Evolutionary conservation across 352 stramenopile genomes (phyloP).

Genomic region (Pythium diclinum): DNA sequence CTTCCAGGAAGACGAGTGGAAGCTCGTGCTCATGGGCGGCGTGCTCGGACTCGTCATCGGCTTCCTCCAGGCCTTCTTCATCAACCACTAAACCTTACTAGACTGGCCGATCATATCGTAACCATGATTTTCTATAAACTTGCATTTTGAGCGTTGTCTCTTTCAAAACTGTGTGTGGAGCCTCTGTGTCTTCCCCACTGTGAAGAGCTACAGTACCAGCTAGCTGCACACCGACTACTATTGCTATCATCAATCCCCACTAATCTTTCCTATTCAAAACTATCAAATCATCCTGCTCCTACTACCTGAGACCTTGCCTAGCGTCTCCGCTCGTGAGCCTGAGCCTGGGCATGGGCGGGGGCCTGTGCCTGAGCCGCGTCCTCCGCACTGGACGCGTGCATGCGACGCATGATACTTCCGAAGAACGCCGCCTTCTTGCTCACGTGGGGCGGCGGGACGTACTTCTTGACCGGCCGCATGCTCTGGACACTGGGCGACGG

Average conservation of each 20-base stretch:
- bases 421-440: constrained; percentile 27
- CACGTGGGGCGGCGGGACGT: constrained; percentile 16
- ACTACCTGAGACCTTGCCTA: neutral
- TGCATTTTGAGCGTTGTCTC: no score
- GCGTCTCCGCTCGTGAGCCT: neutral
- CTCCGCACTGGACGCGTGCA: neutral
- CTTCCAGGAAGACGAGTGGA: constrained; percentile 99
- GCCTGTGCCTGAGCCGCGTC: neutral
- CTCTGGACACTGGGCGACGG: constrained; percentile 24
- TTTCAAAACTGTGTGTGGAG: no score
- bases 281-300: neutral
- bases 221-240: neutral
- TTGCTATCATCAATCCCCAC: neutral
- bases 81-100: constrained; percentile 53
- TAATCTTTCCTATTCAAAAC: neutral
- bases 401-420: constrained; percentile 19
- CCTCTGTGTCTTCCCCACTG: no score
- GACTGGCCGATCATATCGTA: no score
- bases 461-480: constrained; percentile 26
- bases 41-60: constrained; percentile 91
- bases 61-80: constrained; percentile 86
- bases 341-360: neutral
- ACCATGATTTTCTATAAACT: no score
- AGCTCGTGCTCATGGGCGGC: constrained; percentile 96
- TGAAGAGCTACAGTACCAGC: no score